phyloP scores from a whole-genome alignment of 1,284 basidiomycete genomes.

The Phellinidium pouzarii region DNA sequence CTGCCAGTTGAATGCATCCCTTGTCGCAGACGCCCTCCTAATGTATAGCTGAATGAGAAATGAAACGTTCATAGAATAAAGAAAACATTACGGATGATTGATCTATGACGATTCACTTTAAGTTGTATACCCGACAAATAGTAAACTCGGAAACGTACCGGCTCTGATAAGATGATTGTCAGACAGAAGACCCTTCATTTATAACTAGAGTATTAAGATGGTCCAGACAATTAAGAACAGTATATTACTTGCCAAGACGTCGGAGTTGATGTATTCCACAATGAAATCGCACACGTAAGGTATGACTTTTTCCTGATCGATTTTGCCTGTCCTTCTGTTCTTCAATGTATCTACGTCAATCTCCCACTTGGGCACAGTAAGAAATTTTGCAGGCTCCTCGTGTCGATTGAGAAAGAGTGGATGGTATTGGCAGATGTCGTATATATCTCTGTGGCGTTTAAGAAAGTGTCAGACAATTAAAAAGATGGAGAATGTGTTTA shows the following conservation, averaged over 20 bases:
- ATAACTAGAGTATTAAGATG: neutral
- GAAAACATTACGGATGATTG: constrained; percentile 49
- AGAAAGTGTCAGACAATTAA: constrained; percentile 4
- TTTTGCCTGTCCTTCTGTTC: constrained; percentile 24
- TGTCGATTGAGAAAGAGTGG: constrained; percentile 22
- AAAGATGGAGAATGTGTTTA: neutral
- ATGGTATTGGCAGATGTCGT: constrained; percentile 39
- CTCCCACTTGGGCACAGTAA: constrained; percentile 27
- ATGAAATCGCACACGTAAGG: constrained; percentile 78
- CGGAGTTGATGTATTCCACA: constrained; percentile 77
- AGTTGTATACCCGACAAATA: neutral
- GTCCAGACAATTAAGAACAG: neutral
- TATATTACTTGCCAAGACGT: constrained; percentile 49
- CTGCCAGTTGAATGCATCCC: constrained; percentile 56
- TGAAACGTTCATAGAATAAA: neutral
- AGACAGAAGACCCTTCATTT: constrained; percentile 53
- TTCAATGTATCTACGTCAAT: neutral
- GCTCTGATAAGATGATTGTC: constrained; percentile 68
- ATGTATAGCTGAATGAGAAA: neutral
- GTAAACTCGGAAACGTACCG: constrained; percentile 35
- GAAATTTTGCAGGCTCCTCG: constrained; percentile 47
- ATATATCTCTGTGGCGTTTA: constrained; percentile 41
- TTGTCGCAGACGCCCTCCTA: constrained; percentile 63
- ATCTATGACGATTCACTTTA: constrained; percentile 34
- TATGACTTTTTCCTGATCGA: constrained; percentile 54